These are phyloP conservation scores for Lipomyces yamanashiensis DNA, from an alignment of 805 yeast species.

Conservation along the genomic window DNA sequence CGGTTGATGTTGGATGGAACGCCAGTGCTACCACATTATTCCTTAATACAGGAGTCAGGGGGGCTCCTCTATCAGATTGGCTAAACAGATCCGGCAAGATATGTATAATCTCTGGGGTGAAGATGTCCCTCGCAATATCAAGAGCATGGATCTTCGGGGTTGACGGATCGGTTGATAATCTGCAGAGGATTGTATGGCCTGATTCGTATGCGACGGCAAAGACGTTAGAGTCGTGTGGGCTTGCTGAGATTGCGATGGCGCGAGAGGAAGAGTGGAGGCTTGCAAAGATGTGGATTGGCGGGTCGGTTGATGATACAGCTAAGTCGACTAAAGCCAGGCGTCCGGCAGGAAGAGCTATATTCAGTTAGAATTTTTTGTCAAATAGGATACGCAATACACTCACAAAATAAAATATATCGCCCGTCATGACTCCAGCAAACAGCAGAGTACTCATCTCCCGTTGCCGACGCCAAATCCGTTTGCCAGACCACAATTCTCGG, in stretches of 20 bases:
- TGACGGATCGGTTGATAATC: background rate
- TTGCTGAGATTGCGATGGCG: conserved; percentile 20
- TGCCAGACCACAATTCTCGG: conserved; percentile 23
- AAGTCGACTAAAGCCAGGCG: conserved; percentile 16
- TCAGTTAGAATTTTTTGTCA: background rate
- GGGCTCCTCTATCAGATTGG: background rate
- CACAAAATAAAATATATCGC: conserved; percentile 12
- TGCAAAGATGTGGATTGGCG: conserved; percentile 11
- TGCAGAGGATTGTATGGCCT: conserved; percentile 25
- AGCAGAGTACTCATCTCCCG: background rate
- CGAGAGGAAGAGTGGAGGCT: conserved; percentile 12
- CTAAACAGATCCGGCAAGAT: conserved; percentile 9
- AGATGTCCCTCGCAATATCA: background rate
- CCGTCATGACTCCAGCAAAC: conserved; percentile 29
- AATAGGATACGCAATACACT: background rate
- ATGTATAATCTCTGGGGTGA: conserved; percentile 15
- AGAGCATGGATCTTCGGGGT: background rate
- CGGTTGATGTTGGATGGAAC: conserved; percentile 34
- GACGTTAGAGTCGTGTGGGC: conserved; percentile 26
- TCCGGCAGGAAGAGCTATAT: conserved; percentile 12
- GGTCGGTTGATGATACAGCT: background rate
- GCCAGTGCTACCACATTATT: conserved; percentile 23
- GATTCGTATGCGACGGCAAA: conserved; percentile 31
- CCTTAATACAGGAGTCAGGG: background rate
- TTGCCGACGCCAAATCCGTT: background rate